Base-by-base conservation (phyloP, 2,329 filamentous ascomycete genomes). In the Leptographium flavum region DNA sequence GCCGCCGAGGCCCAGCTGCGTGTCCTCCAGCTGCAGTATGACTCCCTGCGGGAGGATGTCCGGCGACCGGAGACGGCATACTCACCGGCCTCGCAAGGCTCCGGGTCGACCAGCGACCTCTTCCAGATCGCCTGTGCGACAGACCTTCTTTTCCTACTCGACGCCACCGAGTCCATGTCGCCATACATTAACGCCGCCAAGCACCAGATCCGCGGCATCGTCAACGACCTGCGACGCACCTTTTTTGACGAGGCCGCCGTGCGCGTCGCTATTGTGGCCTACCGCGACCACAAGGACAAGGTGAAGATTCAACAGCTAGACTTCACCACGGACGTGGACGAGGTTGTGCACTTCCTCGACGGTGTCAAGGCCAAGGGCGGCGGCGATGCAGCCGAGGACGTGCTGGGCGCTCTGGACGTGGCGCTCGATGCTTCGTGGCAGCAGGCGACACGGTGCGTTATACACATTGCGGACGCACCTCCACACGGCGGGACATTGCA, bases 101-200 rank as follows among this genome's bases (percentile, higher is more conserved):
- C n/a, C n/a, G n/a, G n/a, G n/a, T n/a, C n/a, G n/a, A n/a, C n/a
- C n/a, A n/a, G n/a, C n/a, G n/a, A n/a, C n/a, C 47, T 64, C 15
- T 63, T 63, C 50, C 58, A 57, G 44, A 39, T 45, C 2, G 54
- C 55, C 2, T 63, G 57, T 45, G 57, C 61, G 0, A 63, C 59
- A 4, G 62, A 64, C 40, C 22, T 64, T 30, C 43, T 64, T 1
- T 65, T 65, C 40, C 54, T 64, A 23, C 58, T 64, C 9, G 62
- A 65, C 45, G 60, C 58, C 1, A 64, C 62, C 0, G 46, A 46
- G 0, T 64, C 62, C 0, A 64, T 64, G 62, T 7, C 15, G 0
- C 28, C 43, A 0, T 57, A 59, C 42, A 60, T 64, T 15, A 46
- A 55, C 0, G 57, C 58, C 1, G 60, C 60, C 9, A 63, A 62